These are phyloP conservation scores for Brassica napus DNA, from an alignment of 345 rosid genomes.

Conservation along the genomic window DNA sequence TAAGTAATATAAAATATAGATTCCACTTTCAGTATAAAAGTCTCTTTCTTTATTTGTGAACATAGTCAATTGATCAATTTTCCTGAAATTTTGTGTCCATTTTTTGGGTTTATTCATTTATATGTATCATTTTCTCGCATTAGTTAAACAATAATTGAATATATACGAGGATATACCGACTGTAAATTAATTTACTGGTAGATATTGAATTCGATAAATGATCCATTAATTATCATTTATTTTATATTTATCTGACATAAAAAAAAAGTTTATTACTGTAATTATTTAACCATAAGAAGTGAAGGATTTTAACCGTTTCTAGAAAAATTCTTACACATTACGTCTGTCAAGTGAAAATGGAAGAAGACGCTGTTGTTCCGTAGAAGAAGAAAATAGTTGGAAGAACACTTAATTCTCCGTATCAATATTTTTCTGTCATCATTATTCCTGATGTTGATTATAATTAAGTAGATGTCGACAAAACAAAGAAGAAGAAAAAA, in stretches of 20 bases:
- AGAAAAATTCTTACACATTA: neutral
- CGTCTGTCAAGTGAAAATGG: neutral
- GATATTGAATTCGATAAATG: neutral
- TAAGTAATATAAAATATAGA: too few species aligned
- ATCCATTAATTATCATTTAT: neutral
- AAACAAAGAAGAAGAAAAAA: neutral
- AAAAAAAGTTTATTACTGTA: neutral
- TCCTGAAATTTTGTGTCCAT: too few species aligned
- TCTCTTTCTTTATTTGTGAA: too few species aligned
- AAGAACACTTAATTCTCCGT: neutral
- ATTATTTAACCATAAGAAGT: neutral
- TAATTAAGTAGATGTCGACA: conserved; percentile 21
- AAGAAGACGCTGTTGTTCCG: neutral
- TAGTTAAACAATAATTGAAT: too few species aligned
- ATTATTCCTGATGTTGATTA: conserved; percentile 13
- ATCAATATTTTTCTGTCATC: neutral
- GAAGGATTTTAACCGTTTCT: neutral
- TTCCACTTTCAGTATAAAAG: too few species aligned
- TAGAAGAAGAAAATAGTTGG: neutral
- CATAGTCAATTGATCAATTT: too few species aligned
- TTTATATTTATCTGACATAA: neutral
- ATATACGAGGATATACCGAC: too few species aligned
- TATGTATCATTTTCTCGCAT: too few species aligned
- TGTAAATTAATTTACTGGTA: neutral
- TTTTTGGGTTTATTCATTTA: too few species aligned